phyloP scores from a whole-genome alignment of 192 early-diverging fungal species.

The Umbelopsis isabellina region DNA sequence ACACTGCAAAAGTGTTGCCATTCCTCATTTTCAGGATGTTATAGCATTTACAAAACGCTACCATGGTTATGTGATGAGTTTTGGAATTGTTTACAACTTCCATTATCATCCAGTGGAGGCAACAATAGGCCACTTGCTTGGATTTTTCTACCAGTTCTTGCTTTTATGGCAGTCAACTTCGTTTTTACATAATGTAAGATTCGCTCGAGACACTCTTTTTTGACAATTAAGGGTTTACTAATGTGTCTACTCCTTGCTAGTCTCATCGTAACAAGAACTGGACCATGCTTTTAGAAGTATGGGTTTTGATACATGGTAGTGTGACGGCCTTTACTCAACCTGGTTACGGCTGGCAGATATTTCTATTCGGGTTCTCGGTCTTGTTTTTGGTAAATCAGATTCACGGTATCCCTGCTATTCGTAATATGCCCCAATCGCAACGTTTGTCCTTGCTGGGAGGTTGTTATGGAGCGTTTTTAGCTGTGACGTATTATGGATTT shows the following conservation, averaged over 20 bases:
- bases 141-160: constrained; percentile 37
- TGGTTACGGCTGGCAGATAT: constrained; percentile 37
- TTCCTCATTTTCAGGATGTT: constrained; percentile 20
- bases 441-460: neutral
- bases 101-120: constrained; percentile 42
- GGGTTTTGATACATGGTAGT: constrained; percentile 37
- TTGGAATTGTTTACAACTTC: constrained; percentile 38
- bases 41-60: constrained; percentile 33
- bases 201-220: neutral
- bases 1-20: constrained; percentile 13
- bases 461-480: constrained; percentile 7
- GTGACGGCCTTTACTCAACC: constrained; percentile 38
- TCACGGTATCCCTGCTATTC: constrained; percentile 17
- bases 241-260: neutral
- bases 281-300: constrained; percentile 31
- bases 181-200: constrained; percentile 28
- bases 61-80: constrained; percentile 39
- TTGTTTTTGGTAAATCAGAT: constrained; percentile 39
- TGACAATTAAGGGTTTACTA: neutral
- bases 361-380: constrained; percentile 31
- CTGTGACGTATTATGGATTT: constrained; percentile 19
- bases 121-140: constrained; percentile 33
- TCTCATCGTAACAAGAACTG: constrained; percentile 37
- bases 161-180: constrained; percentile 41
- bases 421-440: neutral